Evolutionary conservation across 2,329 filamentous ascomycete species (phyloP).

Genomic region (Clarireedia sp.): DNA sequence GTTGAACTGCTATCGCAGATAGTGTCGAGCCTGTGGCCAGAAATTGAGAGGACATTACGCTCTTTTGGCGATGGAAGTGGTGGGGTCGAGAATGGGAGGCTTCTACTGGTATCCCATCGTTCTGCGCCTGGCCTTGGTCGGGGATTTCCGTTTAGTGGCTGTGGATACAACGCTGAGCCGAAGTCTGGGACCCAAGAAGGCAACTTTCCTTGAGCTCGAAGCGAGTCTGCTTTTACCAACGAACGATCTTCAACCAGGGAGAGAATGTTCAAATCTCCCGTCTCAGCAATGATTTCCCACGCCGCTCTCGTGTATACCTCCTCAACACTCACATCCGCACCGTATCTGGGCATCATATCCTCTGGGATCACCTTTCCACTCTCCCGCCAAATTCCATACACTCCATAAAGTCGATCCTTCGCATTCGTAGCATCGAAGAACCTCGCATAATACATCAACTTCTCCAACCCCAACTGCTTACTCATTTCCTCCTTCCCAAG

Average conservation of each 20-base stretch:
- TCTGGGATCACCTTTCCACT: background rate
- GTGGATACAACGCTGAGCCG: background rate
- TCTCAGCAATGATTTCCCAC: slow-evolving; percentile 8
- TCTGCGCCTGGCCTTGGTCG: background rate
- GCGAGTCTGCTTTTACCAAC: background rate
- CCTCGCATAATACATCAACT: slow-evolving; percentile 10
- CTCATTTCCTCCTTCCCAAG: background rate
- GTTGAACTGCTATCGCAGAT: background rate
- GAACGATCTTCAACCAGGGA: slow-evolving; percentile 13
- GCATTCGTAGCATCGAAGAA: slow-evolving; percentile 10
- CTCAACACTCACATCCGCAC: background rate
- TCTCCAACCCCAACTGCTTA: slow-evolving; percentile 6
- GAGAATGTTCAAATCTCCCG: slow-evolving; percentile 13
- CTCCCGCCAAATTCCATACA: slow-evolving; percentile 11
- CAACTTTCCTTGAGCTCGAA: background rate
- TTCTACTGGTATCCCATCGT: slow-evolving; percentile 11
- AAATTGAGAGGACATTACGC: background rate
- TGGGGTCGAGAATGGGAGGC: slow-evolving; percentile 1
- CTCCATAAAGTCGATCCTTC: slow-evolving; percentile 13
- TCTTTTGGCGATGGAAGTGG: background rate
- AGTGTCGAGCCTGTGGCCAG: background rate
- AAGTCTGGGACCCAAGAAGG: slow-evolving; percentile 18
- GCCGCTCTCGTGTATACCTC: slow-evolving; percentile 11
- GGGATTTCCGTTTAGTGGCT: slow-evolving; percentile 12
- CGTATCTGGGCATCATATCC: slow-evolving; percentile 5